phyloP scores from a whole-genome alignment of 805 yeast species.

The Sugiyamaella floridensis region DNA sequence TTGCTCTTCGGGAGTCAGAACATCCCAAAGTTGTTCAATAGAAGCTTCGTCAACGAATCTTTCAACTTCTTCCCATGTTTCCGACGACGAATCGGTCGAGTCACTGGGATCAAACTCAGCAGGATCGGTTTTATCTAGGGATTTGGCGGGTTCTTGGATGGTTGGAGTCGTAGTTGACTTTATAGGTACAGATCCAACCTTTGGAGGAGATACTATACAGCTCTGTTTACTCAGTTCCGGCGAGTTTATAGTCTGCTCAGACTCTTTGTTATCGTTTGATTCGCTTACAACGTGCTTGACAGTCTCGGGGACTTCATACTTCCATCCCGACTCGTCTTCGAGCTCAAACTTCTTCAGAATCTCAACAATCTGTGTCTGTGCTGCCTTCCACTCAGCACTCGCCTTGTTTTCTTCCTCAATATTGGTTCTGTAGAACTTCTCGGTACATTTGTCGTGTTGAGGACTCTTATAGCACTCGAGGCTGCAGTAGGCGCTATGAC shows the following conservation, averaged over 20 bases:
- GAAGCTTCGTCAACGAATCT: constrained; percentile 11
- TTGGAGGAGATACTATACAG: too few species aligned
- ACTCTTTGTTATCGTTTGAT: neutral
- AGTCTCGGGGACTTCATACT: constrained; percentile 11
- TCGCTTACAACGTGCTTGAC: neutral
- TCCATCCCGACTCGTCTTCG: constrained; percentile 11
- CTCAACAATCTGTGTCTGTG: constrained; percentile 9
- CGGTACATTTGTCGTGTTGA: constrained; percentile 15
- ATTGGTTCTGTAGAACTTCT: constrained; percentile 12
- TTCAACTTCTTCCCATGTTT: constrained; percentile 12
- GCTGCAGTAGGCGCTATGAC: constrained; percentile 16
- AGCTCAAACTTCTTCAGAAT: constrained; percentile 10
- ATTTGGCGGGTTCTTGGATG: too few species aligned
- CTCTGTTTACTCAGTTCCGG: too few species aligned
- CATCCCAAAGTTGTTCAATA: constrained; percentile 14
- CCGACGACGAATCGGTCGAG: constrained; percentile 8
- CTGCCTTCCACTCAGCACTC: constrained; percentile 3
- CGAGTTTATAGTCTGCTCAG: neutral
- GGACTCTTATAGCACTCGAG: constrained; percentile 16
- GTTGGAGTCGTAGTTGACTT: too few species aligned
- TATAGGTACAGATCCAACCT: too few species aligned
- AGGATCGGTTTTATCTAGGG: too few species aligned
- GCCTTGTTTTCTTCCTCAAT: constrained; percentile 8
- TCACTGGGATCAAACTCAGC: constrained; percentile 6
- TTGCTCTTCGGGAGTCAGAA: constrained; percentile 14